Percentiles rank a stretch among this genome's conserved stretches.
Evolutionary conservation across 805 yeast genomes (phyloP).

Genomic region (Phaffomyces antillensis): DNA sequence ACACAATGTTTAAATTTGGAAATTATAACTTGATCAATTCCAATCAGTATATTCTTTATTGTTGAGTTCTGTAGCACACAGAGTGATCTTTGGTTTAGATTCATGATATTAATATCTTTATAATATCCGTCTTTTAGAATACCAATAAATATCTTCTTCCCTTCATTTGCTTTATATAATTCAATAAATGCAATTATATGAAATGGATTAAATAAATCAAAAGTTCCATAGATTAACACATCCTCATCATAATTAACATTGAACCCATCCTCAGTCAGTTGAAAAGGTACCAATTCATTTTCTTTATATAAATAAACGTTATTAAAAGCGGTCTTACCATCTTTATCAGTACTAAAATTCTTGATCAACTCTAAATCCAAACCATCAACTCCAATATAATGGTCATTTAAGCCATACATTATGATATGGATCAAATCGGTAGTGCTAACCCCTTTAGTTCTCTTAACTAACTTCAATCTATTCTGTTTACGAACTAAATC

Average conservation of each 20-base stretch:
- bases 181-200: slow-evolving; percentile 68
- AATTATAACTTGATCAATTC: slow-evolving; percentile 12
- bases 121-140: slow-evolving; percentile 53
- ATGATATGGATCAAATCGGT: slow-evolving; percentile 92
- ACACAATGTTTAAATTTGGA: neutral
- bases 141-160: slow-evolving; percentile 53
- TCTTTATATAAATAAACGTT: slow-evolving; percentile 46
- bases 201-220: slow-evolving; percentile 90
- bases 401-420: slow-evolving; percentile 31
- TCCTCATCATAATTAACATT: slow-evolving; percentile 10
- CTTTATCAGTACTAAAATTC: slow-evolving; percentile 53
- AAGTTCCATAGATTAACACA: slow-evolving; percentile 64
- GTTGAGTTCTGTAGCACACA: slow-evolving; percentile 85
- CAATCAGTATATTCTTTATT: slow-evolving; percentile 69
- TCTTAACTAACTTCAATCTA: slow-evolving; percentile 81
- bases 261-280: slow-evolving; percentile 6
- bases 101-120: slow-evolving; percentile 64
- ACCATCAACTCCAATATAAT: slow-evolving; percentile 8
- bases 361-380: slow-evolving; percentile 4
- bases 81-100: slow-evolving; percentile 72
- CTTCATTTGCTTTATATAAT: slow-evolving; percentile 34
- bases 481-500: slow-evolving; percentile 75
- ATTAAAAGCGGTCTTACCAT: slow-evolving; percentile 49
- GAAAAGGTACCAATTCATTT: slow-evolving; percentile 17
- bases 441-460: slow-evolving; percentile 92